These are phyloP conservation scores for Alternaria sp. DNA, from an alignment of 2,329 filamentous ascomycete genomes.

Conservation along the genomic window DNA sequence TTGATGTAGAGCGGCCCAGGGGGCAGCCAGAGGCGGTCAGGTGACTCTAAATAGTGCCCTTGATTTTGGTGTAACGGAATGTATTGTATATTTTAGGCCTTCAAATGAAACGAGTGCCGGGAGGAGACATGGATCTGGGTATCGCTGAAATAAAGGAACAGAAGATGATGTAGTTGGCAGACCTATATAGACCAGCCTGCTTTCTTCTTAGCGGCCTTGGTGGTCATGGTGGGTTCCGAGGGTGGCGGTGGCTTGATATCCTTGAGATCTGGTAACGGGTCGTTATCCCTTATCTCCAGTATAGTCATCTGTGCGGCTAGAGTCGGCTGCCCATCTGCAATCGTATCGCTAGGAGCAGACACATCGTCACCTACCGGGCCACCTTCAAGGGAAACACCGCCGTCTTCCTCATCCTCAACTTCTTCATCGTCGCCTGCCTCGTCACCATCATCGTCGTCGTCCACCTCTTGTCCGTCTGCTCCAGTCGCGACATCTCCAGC, in stretches of 20 bases:
- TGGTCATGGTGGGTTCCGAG: slow-evolving; percentile 34
- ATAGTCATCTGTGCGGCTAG: slow-evolving; percentile 44
- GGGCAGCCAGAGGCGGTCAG: background rate
- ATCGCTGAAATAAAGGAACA: slow-evolving; percentile 3
- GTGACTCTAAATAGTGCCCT: background rate
- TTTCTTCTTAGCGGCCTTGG: slow-evolving; percentile 46
- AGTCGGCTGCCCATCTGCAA: slow-evolving; percentile 5
- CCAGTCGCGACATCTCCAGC: slow-evolving; percentile 46
- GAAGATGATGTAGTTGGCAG: background rate
- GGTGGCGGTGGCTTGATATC: slow-evolving; percentile 32
- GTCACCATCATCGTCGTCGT: slow-evolving; percentile 13
- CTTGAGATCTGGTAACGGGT: slow-evolving; percentile 40
- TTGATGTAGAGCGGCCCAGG: background rate
- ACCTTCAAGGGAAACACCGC: slow-evolving; percentile 3
- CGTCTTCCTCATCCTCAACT: slow-evolving; percentile 7
- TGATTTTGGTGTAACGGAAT: background rate
- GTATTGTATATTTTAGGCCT: background rate
- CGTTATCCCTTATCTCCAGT: slow-evolving; percentile 45
- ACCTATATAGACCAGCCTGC: slow-evolving; percentile 42
- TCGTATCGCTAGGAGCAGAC: background rate
- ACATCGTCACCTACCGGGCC: slow-evolving; percentile 4
- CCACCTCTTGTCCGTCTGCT: slow-evolving; percentile 21
- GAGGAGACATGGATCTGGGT: background rate
- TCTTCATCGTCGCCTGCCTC: slow-evolving; percentile 1
- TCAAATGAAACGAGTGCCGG: background rate